Percentiles rank a stretch among this genome's conserved stretches.
phyloP scores from a whole-genome alignment of 768 basidiomycete genomes.

The Leucocoprinus birnbaumii region DNA sequence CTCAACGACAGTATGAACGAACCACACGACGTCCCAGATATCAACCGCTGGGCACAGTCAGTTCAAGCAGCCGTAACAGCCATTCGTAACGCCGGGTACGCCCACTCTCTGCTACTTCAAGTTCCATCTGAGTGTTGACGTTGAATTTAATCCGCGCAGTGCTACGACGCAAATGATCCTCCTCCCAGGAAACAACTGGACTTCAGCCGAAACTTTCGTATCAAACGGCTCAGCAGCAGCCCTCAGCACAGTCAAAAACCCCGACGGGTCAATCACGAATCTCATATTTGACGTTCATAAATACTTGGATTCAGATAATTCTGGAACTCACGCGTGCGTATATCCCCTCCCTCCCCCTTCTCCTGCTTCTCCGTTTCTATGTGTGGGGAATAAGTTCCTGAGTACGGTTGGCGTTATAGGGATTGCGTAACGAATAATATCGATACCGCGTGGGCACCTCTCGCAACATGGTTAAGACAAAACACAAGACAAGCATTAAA shows the following conservation, averaged over 20 bases:
- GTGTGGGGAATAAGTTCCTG: too few relatives aligned
- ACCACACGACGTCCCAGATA: conserved; percentile 54
- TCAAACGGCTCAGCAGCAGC: conserved; percentile 49
- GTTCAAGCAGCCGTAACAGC: conserved; percentile 63
- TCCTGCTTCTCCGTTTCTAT: too few relatives aligned
- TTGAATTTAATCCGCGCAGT: conserved; percentile 22
- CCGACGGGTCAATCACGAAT: conserved; percentile 39
- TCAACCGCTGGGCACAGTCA: conserved; percentile 43
- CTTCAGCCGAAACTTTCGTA: conserved; percentile 48
- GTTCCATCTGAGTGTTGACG: too few relatives aligned
- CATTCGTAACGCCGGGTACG: conserved; percentile 51
- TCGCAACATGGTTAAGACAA: conserved; percentile 46
- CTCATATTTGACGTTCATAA: conserved; percentile 64
- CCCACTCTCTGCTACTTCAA: neutral
- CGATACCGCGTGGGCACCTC: conserved; percentile 38
- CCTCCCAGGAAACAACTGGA: conserved; percentile 57
- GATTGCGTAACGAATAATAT: conserved; percentile 58
- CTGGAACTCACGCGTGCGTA: conserved; percentile 23
- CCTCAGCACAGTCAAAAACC: conserved; percentile 40
- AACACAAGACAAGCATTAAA: conserved; percentile 54
- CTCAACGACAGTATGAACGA: conserved; percentile 52
- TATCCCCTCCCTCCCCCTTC: too few relatives aligned
- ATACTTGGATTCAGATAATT: conserved; percentile 56
- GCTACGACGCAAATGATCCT: conserved; percentile 55
- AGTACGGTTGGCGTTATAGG: conserved; percentile 9